Evolutionary conservation across 2,329 filamentous ascomycete species (phyloP).

Genomic region (Fonsecaea multimorphosa): DNA sequence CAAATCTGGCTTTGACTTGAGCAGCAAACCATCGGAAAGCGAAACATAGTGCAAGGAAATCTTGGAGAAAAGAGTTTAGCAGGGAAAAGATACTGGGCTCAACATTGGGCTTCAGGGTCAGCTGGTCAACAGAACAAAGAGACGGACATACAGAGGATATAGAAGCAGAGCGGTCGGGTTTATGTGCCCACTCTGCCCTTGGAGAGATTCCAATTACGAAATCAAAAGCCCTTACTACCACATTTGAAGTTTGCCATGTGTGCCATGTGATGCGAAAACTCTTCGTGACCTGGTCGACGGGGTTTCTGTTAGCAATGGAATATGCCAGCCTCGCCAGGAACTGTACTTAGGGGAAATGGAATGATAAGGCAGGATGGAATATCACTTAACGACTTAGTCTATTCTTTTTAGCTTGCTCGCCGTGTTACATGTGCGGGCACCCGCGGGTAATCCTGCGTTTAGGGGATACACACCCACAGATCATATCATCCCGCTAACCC

Average conservation of each 20-base stretch:
- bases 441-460: conserved; percentile 41
- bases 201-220: conserved; percentile 9
- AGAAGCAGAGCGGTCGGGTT: neutral
- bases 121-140: neutral
- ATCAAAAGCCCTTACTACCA: neutral
- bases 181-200: neutral
- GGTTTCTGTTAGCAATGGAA: conserved; percentile 34
- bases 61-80: neutral
- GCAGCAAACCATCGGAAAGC: neutral
- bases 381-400: conserved; percentile 37
- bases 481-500: neutral
- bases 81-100: neutral
- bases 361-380: conserved; percentile 35
- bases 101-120: neutral
- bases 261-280: conserved; percentile 17
- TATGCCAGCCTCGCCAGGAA: conserved; percentile 31
- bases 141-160: conserved; percentile 4
- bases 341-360: conserved; percentile 38
- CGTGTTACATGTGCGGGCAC: conserved; percentile 28
- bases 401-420: neutral
- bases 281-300: neutral
- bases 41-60: neutral
- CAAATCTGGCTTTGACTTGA: neutral
- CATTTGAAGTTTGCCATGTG: neutral
- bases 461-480: conserved; percentile 28